Percentiles rank a stretch among this genome's conserved stretches.
Conservation (phyloP, 1,284 basidiomycete genomes). For the Puccinia sorghi region DNA sequence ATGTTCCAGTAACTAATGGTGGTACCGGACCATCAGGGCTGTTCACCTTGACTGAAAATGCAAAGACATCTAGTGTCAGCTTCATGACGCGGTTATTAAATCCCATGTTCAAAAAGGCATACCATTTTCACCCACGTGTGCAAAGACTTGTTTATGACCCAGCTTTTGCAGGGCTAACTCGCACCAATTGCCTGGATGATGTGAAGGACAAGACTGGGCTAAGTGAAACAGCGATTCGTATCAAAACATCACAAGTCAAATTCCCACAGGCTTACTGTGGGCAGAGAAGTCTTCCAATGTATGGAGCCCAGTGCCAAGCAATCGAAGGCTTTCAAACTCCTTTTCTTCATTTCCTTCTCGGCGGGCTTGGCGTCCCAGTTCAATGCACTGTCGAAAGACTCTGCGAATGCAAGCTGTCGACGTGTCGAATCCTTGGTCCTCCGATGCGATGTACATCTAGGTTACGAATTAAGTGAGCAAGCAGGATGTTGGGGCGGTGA, state of each 20-base stretch:
- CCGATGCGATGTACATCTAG: slow-evolving; percentile 83
- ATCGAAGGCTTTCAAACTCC: slow-evolving; percentile 51
- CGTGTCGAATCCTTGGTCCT: slow-evolving; percentile 76
- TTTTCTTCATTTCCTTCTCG: slow-evolving; percentile 62
- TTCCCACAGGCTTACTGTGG: slow-evolving; percentile 62
- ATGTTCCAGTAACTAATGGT: slow-evolving; percentile 84
- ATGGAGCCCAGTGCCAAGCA: slow-evolving; percentile 63
- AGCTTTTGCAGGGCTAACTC: slow-evolving; percentile 67
- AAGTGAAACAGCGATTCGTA: neutral
- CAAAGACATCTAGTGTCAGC: neutral
- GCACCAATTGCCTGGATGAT: slow-evolving; percentile 59
- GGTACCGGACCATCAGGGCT: slow-evolving; percentile 77
- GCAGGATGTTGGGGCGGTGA: neutral
- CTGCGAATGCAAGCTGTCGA: slow-evolving; percentile 78
- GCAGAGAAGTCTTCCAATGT: slow-evolving; percentile 84
- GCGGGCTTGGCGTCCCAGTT: slow-evolving; percentile 65
- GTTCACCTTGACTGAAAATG: slow-evolving; percentile 64
- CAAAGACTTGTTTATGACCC: slow-evolving; percentile 76
- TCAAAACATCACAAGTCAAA: slow-evolving; percentile 1
- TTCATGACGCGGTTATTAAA: neutral
- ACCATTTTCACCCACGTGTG: slow-evolving; percentile 80
- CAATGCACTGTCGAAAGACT: slow-evolving; percentile 70
- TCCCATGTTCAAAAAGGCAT: slow-evolving; percentile 2
- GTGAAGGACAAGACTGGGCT: neutral
- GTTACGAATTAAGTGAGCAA: neutral